Evolutionary conservation across 257 asterid species (phyloP).

Genomic region (Solanum chmielewskii): DNA sequence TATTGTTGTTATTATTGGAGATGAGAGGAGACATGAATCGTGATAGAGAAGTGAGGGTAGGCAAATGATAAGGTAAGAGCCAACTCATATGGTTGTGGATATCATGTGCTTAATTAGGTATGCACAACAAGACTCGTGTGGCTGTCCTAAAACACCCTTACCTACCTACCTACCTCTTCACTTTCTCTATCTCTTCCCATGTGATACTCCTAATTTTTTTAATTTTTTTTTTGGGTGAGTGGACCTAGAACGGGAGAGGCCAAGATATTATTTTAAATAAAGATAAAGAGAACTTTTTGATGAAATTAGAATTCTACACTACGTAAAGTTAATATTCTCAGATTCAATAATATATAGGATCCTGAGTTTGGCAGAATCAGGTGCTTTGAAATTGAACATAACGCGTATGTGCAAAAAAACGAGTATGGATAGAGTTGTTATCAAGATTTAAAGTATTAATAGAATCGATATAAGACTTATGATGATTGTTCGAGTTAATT

Average conservation of each 20-base stretch:
- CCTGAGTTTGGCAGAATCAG: not conserved
- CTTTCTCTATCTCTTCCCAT: conserved; percentile 21
- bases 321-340: not conserved
- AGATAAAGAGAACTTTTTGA: not conserved
- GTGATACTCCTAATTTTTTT: conserved; percentile 19
- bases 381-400: not conserved
- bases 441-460: not conserved
- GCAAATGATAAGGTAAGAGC: conserved; percentile 43
- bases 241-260: not conserved
- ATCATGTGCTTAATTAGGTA: conserved; percentile 69
- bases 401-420: not conserved
- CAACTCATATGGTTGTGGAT: conserved; percentile 44
- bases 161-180: conserved; percentile 50
- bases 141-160: conserved; percentile 33
- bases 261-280: too few species aligned
- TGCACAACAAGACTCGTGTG: conserved; percentile 39
- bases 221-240: not conserved
- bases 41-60: conserved; percentile 9
- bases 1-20: not conserved
- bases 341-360: not conserved
- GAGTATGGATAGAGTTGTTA: not conserved
- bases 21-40: not conserved
- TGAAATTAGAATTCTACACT: not conserved
- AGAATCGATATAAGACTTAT: not conserved
- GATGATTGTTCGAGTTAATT: not conserved